phyloP scores from a whole-genome alignment of 768 basidiomycete genomes.

The Suillus lakei region DNA sequence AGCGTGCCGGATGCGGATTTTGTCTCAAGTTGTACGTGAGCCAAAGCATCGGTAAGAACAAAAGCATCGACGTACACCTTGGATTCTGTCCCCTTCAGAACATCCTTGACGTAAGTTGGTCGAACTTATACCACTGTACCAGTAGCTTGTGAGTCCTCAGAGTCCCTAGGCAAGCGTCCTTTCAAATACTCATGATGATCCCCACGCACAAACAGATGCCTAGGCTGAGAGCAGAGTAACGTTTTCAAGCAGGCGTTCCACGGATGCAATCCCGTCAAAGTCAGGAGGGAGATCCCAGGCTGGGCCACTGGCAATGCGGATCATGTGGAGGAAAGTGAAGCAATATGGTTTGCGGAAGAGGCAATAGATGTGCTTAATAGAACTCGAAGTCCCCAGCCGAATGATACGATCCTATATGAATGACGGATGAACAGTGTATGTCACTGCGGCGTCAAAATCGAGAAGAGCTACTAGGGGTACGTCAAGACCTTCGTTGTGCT shows the following conservation, averaged over 20 bases:
- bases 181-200: constrained; percentile 39
- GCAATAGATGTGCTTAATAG: not conserved
- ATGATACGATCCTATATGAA: not conserved
- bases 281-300: constrained; percentile 43
- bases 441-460: too few species aligned
- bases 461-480: too few species aligned
- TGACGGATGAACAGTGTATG: too few species aligned
- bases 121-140: constrained; percentile 45
- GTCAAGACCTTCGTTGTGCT: too few species aligned
- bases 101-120: constrained; percentile 12
- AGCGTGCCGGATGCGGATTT: constrained; percentile 26
- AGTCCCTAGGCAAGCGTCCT: constrained; percentile 54
- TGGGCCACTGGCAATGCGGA: constrained; percentile 31
- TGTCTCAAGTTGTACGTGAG: constrained; percentile 18
- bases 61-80: constrained; percentile 18
- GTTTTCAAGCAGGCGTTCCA: constrained; percentile 55
- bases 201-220: constrained; percentile 38
- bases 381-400: not conserved
- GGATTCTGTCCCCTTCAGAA: constrained; percentile 19
- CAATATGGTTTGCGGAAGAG: not conserved
- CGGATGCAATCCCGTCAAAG: constrained; percentile 48
- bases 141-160: constrained; percentile 66
- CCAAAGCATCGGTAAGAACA: constrained; percentile 24
- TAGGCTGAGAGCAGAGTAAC: constrained; percentile 55
- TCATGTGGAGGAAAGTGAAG: not conserved